Evolutionary conservation across 441 rosid genomes (phyloP), one percentile per base, ranked within the genome.

Genomic region (Erysimum pusillum): DNA sequence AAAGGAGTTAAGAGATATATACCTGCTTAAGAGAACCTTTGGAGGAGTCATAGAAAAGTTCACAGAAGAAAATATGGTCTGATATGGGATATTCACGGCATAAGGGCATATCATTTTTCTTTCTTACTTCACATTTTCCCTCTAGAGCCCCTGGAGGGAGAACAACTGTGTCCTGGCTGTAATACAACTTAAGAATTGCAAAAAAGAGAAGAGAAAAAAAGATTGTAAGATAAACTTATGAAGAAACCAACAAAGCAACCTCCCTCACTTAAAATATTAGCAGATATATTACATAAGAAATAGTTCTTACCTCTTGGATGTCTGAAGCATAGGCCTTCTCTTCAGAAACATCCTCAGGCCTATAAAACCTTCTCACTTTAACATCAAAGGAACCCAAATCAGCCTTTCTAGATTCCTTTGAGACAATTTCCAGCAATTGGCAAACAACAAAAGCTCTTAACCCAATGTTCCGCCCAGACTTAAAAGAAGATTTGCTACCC

Each of bases 71-170:
- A 36, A 84, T 78, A 57, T 91, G 87, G 62, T 90, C 85, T 84
- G 78, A 86, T 64, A 85, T 79, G 36, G 82, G 80, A 75, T 83
- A 81, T 71, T 77, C 81, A 70, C 66, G 71, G 71, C 69, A 59
- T 25, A 84, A 62, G 7, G 92, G 87, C 79, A 91, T 52, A 67
- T 91, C 92, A 63, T 9, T 73, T 79, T 83, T 91, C 88, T 81
- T 91, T 81, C 90, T 83, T 54, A 94, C 90, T 80, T 91, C 93
- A 80, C 94, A 90, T 80, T 87, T 93, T 49, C 97, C 93, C 80
- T 83, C 83, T 64, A 91, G 62, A 36, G 75, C 73, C 65, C 53
- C 86, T 28, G 84, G 80, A 49, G 79, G 74, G 61, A 93, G 32
- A 58, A 57, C 13, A 17, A 39, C 35, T 60, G 70, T 83, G 58